These are phyloP conservation scores for Sordariomycetes sp. DNA, from an alignment of 2,329 filamentous ascomycete genomes.

Conservation along the genomic window DNA sequence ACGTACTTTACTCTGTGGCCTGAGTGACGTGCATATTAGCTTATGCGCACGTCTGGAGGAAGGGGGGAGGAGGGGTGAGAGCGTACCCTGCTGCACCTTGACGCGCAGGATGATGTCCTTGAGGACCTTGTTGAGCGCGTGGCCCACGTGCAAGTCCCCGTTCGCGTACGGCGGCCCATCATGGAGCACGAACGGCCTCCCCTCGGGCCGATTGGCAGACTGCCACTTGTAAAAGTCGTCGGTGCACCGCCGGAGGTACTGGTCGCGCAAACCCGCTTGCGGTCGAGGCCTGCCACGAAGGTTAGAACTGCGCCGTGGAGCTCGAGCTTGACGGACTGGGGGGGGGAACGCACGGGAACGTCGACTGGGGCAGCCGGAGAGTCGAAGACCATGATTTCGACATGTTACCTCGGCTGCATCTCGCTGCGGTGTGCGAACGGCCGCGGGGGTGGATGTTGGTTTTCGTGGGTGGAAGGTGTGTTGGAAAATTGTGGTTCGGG, in stretches of 20 bases:
- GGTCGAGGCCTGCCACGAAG: conserved; percentile 38
- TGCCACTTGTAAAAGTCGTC: conserved; percentile 92
- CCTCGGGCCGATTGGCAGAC: conserved; percentile 39
- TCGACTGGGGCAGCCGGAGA: conserved; percentile 63
- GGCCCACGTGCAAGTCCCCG: conserved; percentile 80
- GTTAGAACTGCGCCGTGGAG: background rate
- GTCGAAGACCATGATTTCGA: conserved; percentile 62
- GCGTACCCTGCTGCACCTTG: conserved; percentile 58
- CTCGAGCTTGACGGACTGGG: conserved; percentile 5
- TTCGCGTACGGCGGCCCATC: conserved; percentile 98
- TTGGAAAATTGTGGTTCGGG: background rate
- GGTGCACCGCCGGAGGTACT: conserved; percentile 66
- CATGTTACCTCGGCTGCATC: conserved; percentile 17
- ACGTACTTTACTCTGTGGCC: conserved; percentile 66
- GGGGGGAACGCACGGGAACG: conserved; percentile 48
- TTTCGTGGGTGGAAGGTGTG: background rate
- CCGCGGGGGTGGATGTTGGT: background rate
- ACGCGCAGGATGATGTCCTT: conserved; percentile 88
- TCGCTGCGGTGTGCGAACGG: background rate
- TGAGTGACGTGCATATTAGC: conserved; percentile 7
- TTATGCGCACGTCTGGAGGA: background rate
- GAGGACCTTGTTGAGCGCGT: conserved; percentile 92
- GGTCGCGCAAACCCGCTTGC: conserved; percentile 33
- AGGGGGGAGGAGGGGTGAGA: background rate
- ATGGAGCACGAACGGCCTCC: conserved; percentile 67